Base-by-base conservation (phyloP, 2,329 filamentous ascomycete species). In the Phyllosticta citrichinensis region DNA sequence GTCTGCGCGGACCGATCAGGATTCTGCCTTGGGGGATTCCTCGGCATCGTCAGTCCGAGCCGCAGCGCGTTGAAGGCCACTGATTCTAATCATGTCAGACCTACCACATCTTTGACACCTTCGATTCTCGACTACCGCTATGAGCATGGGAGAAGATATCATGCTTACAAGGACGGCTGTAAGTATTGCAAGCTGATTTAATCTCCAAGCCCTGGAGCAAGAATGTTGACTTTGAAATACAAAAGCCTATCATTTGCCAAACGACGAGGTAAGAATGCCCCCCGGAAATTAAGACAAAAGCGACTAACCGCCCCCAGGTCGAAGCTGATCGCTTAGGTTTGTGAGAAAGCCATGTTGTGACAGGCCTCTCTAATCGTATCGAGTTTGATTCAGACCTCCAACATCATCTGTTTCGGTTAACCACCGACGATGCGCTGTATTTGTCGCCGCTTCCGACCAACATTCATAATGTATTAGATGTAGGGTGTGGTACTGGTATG, bases 361-460 rank as follows among this genome's bases (percentile, higher is more conserved):
- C 5, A 47, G 17, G 6, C 14, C 17, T 6, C 6, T n/a, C 40
- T 47, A 47, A 47, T 14, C 17, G 6, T 8, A 5, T 14, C 11
- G 40, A 8, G 40, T 8, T n/a, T n/a, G 4, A 19, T 47, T 30
- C 22, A 66, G 70, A 71, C 55, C 68, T 72, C 14, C 70, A 72
- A 58, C 70, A 72, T 57, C 69, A 71, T 33, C 67, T 67, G 19
- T 71, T 72, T 55, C 68, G 68, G n/a, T 64, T 71, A n/a, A 71
- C 68, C 3, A 64, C 71, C 1, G 69, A 70, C 25, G 69, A 68
- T 8, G 66, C 63, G n/a, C 63, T 72, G 0, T 69, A 70, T 52
- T 65, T 66, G 20, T 69, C 70, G 0, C 70, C 70, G 0, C 67
- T 72, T 6, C 56, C 65, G 1, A 53, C 67, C 10, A 57, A 70